Percentiles rank a stretch among this genome's conserved stretches.
Conservation (phyloP, 2,329 filamentous ascomycete species). For the Sporothrix phasma region DNA sequence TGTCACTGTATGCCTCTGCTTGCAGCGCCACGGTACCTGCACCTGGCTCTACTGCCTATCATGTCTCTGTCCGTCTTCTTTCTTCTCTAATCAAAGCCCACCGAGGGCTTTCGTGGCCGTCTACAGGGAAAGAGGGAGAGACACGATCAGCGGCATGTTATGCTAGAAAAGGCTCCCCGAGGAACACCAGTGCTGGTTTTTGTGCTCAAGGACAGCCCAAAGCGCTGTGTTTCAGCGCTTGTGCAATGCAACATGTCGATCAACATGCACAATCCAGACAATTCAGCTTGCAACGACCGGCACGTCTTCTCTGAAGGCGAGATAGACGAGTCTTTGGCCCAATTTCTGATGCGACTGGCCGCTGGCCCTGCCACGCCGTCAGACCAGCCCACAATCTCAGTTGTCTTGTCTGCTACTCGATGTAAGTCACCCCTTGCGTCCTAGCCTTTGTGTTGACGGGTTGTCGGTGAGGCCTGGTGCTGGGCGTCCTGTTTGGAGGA, state of each 20-base stretch:
- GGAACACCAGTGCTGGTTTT: not conserved
- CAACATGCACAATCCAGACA: not conserved
- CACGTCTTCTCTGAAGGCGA: not conserved
- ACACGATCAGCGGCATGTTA: not conserved
- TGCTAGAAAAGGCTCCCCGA: not conserved
- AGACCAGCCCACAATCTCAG: not conserved
- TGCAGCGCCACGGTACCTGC: not conserved
- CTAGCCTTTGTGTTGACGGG: too few relatives aligned
- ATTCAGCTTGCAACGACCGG: not conserved
- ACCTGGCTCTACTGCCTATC: not conserved
- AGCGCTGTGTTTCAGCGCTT: not conserved
- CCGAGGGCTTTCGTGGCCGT: too few relatives aligned
- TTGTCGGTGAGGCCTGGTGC: too few relatives aligned
- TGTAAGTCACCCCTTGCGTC: conserved; percentile 2
- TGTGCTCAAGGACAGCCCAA: not conserved
- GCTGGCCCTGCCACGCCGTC: not conserved
- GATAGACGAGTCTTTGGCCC: not conserved
- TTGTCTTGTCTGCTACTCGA: not conserved
- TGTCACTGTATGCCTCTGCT: too few relatives aligned
- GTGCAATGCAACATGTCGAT: not conserved
- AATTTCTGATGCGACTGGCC: not conserved
- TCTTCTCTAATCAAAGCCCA: not conserved
- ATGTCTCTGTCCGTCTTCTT: not conserved
- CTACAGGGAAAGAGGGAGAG: not conserved
- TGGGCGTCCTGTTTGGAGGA: too few relatives aligned